phyloP scores from a whole-genome alignment of 2,329 filamentous ascomycete genomes.

The Penicillium psychrosexuale region DNA sequence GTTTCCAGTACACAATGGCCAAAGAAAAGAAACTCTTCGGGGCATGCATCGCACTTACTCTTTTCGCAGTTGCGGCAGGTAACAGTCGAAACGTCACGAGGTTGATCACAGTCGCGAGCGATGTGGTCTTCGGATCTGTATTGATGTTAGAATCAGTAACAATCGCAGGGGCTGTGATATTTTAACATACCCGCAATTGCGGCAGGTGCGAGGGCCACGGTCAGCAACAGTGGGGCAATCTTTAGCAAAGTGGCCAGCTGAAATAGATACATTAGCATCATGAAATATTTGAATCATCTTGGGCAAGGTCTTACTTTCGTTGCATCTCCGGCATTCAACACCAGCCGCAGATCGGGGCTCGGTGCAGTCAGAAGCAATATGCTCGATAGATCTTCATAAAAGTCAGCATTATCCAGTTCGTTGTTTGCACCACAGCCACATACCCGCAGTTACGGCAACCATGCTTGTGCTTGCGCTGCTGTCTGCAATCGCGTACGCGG shows the following conservation, averaged over 20 bases:
- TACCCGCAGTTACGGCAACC: constrained; percentile 56
- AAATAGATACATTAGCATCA: constrained; percentile 5
- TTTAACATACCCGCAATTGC: constrained; percentile 45
- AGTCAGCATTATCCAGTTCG: constrained; percentile 16
- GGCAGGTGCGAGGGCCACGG: constrained; percentile 36
- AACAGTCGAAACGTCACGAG: constrained; percentile 40
- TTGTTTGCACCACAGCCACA: constrained; percentile 5
- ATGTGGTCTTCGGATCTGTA: constrained; percentile 43
- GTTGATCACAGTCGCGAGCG: constrained; percentile 43
- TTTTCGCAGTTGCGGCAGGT: constrained; percentile 48
- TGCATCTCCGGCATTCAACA: constrained; percentile 47
- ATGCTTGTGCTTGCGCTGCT: constrained; percentile 37
- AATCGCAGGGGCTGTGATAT: background rate
- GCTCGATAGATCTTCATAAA: constrained; percentile 39
- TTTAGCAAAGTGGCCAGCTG: constrained; percentile 47
- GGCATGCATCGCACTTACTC: constrained; percentile 23
- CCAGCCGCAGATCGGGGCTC: constrained; percentile 44
- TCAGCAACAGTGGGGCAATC: constrained; percentile 42
- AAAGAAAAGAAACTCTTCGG: background rate
- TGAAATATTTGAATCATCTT: background rate
- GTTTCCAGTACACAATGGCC: background rate
- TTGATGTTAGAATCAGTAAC: constrained; percentile 14
- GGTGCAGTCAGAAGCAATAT: constrained; percentile 49
- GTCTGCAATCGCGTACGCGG: constrained; percentile 48
- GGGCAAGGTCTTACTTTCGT: constrained; percentile 31